A percentile compares a stretch with the other conserved stretches of the same genome.
phyloP scores from a whole-genome alignment of 495 filamentous ascomycete species.

The Lasiosphaeria ovina region DNA sequence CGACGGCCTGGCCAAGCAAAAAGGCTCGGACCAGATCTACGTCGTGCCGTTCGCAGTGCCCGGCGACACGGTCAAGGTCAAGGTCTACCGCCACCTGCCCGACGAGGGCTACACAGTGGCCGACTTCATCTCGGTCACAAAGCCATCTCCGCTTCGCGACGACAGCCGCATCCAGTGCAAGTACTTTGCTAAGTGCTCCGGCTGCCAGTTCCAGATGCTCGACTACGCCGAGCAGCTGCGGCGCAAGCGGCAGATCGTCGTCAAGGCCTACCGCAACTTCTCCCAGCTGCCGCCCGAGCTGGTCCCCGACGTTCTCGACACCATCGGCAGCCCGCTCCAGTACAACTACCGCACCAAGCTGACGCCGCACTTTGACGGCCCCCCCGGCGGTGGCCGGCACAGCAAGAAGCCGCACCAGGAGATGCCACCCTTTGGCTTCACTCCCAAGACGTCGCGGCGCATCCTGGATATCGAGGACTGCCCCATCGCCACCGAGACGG shows the following conservation, averaged over 20 bases:
- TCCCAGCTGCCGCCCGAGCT: slow-evolving; percentile 72
- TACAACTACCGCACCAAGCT: slow-evolving; percentile 96
- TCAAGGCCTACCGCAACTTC: slow-evolving; percentile 91
- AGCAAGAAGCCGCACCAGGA: slow-evolving; percentile 44
- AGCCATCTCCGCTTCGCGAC: slow-evolving; percentile 71
- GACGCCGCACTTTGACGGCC: slow-evolving; percentile 89
- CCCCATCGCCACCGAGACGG: slow-evolving; percentile 84
- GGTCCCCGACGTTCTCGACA: slow-evolving; percentile 74
- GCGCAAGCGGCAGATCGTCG: slow-evolving; percentile 81
- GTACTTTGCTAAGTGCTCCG: slow-evolving; percentile 85
- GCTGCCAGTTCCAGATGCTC: slow-evolving; percentile 97
- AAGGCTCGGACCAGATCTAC: slow-evolving; percentile 69
- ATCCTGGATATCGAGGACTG: slow-evolving; percentile 96
- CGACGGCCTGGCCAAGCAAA: slow-evolving; percentile 72
- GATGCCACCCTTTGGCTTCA: slow-evolving; percentile 87
- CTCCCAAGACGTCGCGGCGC: slow-evolving; percentile 65
- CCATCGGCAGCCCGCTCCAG: slow-evolving; percentile 83
- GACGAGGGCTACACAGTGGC: slow-evolving; percentile 63
- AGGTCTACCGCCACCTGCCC: slow-evolving; percentile 68
- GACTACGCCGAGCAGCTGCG: slow-evolving; percentile 80
- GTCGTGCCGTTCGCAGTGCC: slow-evolving; percentile 84
- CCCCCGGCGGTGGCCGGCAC: slow-evolving; percentile 44
- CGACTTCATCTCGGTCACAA: slow-evolving; percentile 76
- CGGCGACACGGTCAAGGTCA: slow-evolving; percentile 76
- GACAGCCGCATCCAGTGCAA: slow-evolving; percentile 72